These are phyloP conservation scores for Recurvomyces mirabilis DNA, from an alignment of 495 filamentous ascomycete genomes.

Conservation along the genomic window DNA sequence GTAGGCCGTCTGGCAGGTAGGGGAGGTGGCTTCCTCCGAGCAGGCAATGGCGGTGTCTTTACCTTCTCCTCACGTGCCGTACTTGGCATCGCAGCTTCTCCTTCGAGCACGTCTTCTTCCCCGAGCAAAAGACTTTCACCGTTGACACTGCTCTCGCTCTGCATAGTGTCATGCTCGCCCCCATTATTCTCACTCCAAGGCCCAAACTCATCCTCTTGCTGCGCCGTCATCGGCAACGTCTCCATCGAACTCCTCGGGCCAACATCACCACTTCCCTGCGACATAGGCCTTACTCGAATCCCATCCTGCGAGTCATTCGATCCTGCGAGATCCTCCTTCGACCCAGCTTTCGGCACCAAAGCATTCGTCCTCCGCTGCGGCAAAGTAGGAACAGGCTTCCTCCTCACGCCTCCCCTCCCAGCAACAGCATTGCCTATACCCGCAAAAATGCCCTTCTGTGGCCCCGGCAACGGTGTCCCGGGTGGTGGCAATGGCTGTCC, in stretches of 20 bases:
- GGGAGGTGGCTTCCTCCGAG: background rate
- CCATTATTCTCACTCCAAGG: constrained; percentile 18
- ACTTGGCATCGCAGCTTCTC: background rate
- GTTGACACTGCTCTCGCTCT: background rate
- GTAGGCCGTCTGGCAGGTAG: background rate
- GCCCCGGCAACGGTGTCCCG: constrained; percentile 20
- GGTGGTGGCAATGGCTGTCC: constrained; percentile 28
- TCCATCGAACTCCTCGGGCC: background rate
- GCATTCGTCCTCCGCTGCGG: background rate
- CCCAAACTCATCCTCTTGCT: constrained; percentile 18
- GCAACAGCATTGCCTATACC: background rate
- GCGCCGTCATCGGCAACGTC: no score
- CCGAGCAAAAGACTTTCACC: background rate
- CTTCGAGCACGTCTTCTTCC: background rate
- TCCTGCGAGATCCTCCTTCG: background rate
- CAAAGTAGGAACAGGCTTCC: constrained; percentile 16
- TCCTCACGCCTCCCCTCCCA: constrained; percentile 5
- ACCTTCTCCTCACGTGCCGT: background rate
- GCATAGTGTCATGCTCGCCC: background rate
- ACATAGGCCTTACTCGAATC: background rate
- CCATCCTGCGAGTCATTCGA: background rate
- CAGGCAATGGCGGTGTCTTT: background rate
- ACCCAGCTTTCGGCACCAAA: background rate
- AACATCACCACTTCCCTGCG: background rate
- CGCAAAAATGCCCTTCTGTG: constrained; percentile 1